These are phyloP conservation scores for Austroboletus niveus DNA, from an alignment of 1,284 basidiomycete genomes.

Conservation along the genomic window DNA sequence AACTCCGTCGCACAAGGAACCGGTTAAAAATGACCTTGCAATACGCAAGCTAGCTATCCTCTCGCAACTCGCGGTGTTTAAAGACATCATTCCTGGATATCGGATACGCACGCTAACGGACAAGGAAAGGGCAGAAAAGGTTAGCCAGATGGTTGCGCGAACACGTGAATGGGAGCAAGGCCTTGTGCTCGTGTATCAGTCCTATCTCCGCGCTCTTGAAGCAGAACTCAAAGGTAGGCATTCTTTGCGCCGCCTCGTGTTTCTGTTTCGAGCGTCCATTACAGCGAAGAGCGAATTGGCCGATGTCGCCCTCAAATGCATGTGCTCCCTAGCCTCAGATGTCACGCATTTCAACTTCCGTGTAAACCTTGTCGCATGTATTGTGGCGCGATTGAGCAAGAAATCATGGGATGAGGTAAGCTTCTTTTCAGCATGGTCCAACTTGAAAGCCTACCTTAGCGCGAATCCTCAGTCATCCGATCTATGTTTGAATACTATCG, in stretches of 20 bases:
- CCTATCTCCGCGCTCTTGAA: slow-evolving; percentile 85
- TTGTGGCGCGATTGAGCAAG: slow-evolving; percentile 83
- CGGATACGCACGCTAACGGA: slow-evolving; percentile 88
- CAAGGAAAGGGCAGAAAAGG: slow-evolving; percentile 89
- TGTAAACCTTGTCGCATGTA: slow-evolving; percentile 85
- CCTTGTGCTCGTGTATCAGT: slow-evolving; percentile 87
- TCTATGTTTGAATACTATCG: slow-evolving; percentile 78
- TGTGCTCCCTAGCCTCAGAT: slow-evolving; percentile 83
- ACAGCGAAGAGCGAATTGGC: slow-evolving; percentile 73
- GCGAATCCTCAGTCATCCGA: slow-evolving; percentile 62
- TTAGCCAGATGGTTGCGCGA: slow-evolving; percentile 88
- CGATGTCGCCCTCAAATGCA: slow-evolving; percentile 74
- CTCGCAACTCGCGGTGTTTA: slow-evolving; percentile 92
- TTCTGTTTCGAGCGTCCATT: slow-evolving; percentile 19
- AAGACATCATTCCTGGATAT: slow-evolving; percentile 92
- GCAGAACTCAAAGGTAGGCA: slow-evolving; percentile 78
- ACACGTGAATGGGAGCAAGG: slow-evolving; percentile 97
- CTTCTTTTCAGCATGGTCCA: slow-evolving; percentile 11
- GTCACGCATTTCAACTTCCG: slow-evolving; percentile 98
- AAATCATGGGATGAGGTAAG: slow-evolving; percentile 85
- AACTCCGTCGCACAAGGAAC: slow-evolving; percentile 61
- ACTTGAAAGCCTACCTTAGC: slow-evolving; percentile 14
- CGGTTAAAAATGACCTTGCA: slow-evolving; percentile 74
- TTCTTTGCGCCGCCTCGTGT: slow-evolving; percentile 22
- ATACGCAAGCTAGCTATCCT: slow-evolving; percentile 89